Evolutionary conservation across 2,329 filamentous ascomycete genomes (phyloP).

Genomic region (Endoconidiophora polonica): DNA sequence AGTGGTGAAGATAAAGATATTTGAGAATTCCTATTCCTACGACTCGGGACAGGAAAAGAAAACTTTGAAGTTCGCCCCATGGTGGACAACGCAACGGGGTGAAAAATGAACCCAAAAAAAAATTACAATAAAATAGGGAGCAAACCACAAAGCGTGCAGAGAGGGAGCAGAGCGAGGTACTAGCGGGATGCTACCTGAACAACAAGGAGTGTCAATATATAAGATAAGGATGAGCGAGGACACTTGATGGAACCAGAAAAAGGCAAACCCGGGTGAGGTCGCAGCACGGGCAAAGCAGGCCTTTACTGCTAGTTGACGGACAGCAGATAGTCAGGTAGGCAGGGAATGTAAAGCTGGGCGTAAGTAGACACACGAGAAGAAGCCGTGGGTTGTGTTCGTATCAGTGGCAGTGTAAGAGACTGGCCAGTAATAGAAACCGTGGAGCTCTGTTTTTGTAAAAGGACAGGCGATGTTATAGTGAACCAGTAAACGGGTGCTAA

Average conservation of each 20-base stretch:
- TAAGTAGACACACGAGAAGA: too few species aligned
- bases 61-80: slow-evolving; percentile 13
- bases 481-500: neutral
- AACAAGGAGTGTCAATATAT: slow-evolving; percentile 10
- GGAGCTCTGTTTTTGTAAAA: too few species aligned
- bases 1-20: slow-evolving; percentile 5
- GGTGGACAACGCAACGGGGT: slow-evolving; percentile 1
- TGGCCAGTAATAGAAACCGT: too few species aligned
- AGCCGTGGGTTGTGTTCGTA: too few species aligned
- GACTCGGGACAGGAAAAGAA: slow-evolving; percentile 12
- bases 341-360: too few species aligned
- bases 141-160: neutral
- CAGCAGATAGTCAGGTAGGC: too few species aligned
- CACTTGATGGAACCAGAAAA: slow-evolving; percentile 7
- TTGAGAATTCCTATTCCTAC: slow-evolving; percentile 11
- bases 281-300: neutral
- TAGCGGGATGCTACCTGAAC: slow-evolving; percentile 10
- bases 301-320: too few species aligned
- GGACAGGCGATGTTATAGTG: neutral
- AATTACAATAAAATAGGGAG: neutral
- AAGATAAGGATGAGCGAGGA: slow-evolving; percentile 10
- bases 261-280: slow-evolving; percentile 3
- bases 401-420: too few species aligned
- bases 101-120: slow-evolving; percentile 1
- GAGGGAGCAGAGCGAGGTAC: slow-evolving; percentile 2